Evolutionary conservation across 2,329 filamentous ascomycete genomes (phyloP), one percentile per base, ranked within the genome.

Genomic region (Claviceps fusiformis): DNA sequence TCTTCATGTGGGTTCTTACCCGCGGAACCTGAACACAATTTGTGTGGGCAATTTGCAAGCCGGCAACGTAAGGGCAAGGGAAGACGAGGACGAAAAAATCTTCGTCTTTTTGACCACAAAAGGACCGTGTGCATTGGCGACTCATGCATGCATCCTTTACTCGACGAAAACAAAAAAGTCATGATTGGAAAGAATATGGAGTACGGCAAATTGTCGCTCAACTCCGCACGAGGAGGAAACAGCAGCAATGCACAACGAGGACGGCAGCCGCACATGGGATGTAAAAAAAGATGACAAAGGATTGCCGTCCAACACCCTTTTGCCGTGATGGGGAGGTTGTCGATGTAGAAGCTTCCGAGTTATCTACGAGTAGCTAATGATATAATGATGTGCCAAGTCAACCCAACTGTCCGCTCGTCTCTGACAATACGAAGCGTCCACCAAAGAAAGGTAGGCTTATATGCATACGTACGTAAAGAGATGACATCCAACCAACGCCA

Each of bases 1-100:
- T 91, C 55, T 95, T 97, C 70, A 98, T 97, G 91, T 93, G 92
- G 85, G 70, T 81, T 60, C 70, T 83, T 57, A 80, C 74, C 57
- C 70, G 74, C 57, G 70, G 56, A 11, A 55, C 72, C 33, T 79
- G 59, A 62, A 24, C 19, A 24, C 27, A 7, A 35, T 39, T 7
- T 4, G 10, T 41, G 3, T 39, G 47, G 31, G 43, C 15, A 9
- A 15, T 43, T 13, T 15, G 35, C 45, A 13, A 48, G 33, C 17
- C 10, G 17, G 24, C 6, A 31, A 4, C n/a, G 3, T 27, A 43
- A 41, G 24, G 33, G 29, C 17, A 15, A 48, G 24, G 46, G 15
- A 17, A 49, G 31, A 33, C 31, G 8, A 35, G 15, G 29, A 13
- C 8, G 46, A n/a, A 24, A 11, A 8, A 27, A 46, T 15, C 6